A percentile compares a stretch with the other conserved stretches of the same genome.
Evolutionary conservation across 108 stramenopile species (phyloP).

Genomic region (Nitzschia sp.): DNA sequence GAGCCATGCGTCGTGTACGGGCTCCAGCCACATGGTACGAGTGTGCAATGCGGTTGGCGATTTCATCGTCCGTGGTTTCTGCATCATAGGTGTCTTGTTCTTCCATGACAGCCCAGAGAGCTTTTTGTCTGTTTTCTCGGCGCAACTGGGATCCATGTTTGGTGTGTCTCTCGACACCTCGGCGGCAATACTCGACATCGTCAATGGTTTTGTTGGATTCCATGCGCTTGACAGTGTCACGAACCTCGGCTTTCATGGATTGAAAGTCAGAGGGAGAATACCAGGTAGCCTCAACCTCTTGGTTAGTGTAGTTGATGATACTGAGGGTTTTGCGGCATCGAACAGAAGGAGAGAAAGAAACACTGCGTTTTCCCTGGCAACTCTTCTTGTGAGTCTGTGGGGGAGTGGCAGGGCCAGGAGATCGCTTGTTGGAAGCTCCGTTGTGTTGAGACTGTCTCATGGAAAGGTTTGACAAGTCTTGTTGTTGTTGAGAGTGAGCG

Average conservation of each 20-base stretch:
- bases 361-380: not conserved
- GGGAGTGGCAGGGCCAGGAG: not conserved
- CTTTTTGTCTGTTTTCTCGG: not conserved
- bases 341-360: not conserved
- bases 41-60: not conserved
- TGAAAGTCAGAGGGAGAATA: constrained; percentile 1
- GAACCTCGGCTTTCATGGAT: not conserved
- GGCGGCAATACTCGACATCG: not conserved
- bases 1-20: not conserved
- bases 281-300: constrained; percentile 6
- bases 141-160: not conserved
- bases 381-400: not conserved
- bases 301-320: not conserved
- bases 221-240: constrained; percentile 1
- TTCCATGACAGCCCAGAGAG: not conserved
- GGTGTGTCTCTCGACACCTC: constrained; percentile 6
- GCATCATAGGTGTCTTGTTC: not conserved
- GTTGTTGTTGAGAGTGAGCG: too few species aligned
- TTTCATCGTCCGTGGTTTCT: not conserved
- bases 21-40: not conserved
- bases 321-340: not conserved
- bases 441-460: too few species aligned
- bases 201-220: not conserved
- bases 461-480: too few species aligned
- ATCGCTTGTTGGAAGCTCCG: too few species aligned